Evolutionary conservation across 2,329 filamentous ascomycete species (phyloP), one percentile per base, ranked within the genome.

Genomic region (Karstenula rhodostoma): DNA sequence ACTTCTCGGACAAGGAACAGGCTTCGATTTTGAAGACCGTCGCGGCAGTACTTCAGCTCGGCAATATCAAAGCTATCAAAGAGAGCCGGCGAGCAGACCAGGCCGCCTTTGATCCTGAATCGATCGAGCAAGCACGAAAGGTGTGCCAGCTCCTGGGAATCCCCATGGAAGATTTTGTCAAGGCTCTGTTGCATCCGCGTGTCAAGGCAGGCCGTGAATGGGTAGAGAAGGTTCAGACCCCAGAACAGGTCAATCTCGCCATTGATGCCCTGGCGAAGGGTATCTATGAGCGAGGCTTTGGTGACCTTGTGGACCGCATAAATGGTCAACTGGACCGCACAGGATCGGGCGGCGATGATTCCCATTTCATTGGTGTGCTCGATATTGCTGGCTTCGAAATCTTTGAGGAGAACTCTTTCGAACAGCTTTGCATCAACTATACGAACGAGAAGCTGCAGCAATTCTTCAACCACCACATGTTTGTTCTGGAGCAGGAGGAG

Each of bases 381-480:
- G 95, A 99, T 87, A 99, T 99, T 78, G 96, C 96, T 65, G 95
- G 95, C 62, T 99, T 99, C 78, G 95, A 99, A 75, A 99, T 99
- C 60, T 99, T 99, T 69, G 95, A 99, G 77, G 95, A 94, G 82
- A 99, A 99, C 82, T 97, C 92, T 67, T 99, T 99, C 73, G 95
- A 99, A 78, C 95, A 99, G 80, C 87, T 99, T 8, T 99, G 95
- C 81, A 99, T 99, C 85, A 99, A 99, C 83, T 99, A 98, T 74
- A 96, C 98, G 74, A 99, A 99, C 79, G 95, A 99, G 81, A 99
- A 99, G 80, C 83, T 99, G 7, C 95, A 99, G 74, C 95, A 99
- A 69, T 99, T 99, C 78, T 99, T 99, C 86, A 99, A 99, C 73
- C 95, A 99, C 76, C 96, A 99, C 82, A 99, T 99, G 95, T 99